These are phyloP conservation scores for Tylopilus vinaceipallidus DNA, from an alignment of 768 basidiomycete species.

Conservation along the genomic window DNA sequence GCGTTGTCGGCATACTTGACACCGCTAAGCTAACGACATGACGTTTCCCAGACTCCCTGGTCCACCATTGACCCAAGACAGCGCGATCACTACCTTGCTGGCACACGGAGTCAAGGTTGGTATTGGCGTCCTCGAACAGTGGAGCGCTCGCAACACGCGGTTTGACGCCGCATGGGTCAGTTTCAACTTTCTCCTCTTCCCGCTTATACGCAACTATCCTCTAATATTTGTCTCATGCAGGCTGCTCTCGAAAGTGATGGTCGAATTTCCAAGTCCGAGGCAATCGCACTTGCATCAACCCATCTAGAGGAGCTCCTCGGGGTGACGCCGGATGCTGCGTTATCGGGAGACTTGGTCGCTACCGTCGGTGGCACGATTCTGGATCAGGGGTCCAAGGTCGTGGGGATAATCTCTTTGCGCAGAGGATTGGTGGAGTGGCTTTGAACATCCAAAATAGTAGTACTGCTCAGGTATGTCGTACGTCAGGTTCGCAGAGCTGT, in stretches of 20 bases:
- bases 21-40: conserved; percentile 6
- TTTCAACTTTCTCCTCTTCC: conserved; percentile 28
- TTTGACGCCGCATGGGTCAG: conserved; percentile 84
- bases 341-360: conserved; percentile 54
- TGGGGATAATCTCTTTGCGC: conserved; percentile 51
- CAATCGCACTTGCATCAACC: conserved; percentile 51
- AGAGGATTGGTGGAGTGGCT: conserved; percentile 50
- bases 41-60: conserved; percentile 26
- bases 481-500: too few relatives aligned
- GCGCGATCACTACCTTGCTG: conserved; percentile 57
- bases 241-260: conserved; percentile 41
- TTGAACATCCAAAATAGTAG: too few relatives aligned
- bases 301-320: conserved; percentile 51
- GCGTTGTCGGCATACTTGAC: not conserved
- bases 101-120: conserved; percentile 72
- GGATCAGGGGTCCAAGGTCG: conserved; percentile 45
- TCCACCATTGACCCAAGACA: conserved; percentile 39
- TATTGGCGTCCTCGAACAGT: conserved; percentile 62
- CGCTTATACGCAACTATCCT: conserved; percentile 3
- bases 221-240: conserved; percentile 22
- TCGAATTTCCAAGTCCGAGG: conserved; percentile 40
- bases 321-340: conserved; percentile 12
- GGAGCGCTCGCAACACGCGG: conserved; percentile 72
- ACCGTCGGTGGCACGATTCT: conserved; percentile 52
- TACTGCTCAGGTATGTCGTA: too few relatives aligned